Conservation (phyloP, 225 moss, liverwort and hornwort genomes). For the Sphagnum contortum region DNA sequence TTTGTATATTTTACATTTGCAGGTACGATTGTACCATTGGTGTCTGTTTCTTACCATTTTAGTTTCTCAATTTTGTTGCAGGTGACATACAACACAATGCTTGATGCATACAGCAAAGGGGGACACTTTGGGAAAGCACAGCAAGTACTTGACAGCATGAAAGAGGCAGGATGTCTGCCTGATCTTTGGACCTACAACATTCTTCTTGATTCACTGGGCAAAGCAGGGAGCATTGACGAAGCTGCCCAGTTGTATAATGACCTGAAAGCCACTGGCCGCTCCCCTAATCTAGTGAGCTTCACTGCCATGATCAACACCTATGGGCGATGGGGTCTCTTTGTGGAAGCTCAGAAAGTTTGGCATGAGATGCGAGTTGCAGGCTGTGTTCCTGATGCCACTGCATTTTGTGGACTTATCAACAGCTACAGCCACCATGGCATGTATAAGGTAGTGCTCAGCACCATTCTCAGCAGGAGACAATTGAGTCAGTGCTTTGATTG, state of each 20-base stretch:
- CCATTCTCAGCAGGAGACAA: background rate
- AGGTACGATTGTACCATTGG: no score
- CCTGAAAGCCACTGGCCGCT: constrained; percentile 59
- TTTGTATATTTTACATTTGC: no score
- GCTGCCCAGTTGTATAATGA: constrained; percentile 56
- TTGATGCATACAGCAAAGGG: constrained; percentile 88
- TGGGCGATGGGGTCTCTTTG: constrained; percentile 58
- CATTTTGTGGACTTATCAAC: constrained; percentile 81
- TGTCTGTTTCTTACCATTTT: no score
- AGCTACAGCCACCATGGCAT: constrained; percentile 88
- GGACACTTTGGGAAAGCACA: constrained; percentile 52
- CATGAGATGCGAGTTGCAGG: constrained; percentile 58
- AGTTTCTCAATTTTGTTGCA: constrained; percentile 14
- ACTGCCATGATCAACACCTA: constrained; percentile 74
- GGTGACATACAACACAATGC: constrained; percentile 94
- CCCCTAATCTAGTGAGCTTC: constrained; percentile 82
- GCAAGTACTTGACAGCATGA: constrained; percentile 64
- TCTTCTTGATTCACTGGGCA: constrained; percentile 71
- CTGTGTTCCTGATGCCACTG: constrained; percentile 68
- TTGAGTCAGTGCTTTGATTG: background rate
- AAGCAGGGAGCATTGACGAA: constrained; percentile 53
- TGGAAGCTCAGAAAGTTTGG: constrained; percentile 61
- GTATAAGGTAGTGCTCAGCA: constrained; percentile 40
- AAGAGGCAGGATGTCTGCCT: constrained; percentile 53
- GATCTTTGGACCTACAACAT: constrained; percentile 96